Conservation (phyloP, 306 rosid species). For the Acacia acuminata region DNA sequence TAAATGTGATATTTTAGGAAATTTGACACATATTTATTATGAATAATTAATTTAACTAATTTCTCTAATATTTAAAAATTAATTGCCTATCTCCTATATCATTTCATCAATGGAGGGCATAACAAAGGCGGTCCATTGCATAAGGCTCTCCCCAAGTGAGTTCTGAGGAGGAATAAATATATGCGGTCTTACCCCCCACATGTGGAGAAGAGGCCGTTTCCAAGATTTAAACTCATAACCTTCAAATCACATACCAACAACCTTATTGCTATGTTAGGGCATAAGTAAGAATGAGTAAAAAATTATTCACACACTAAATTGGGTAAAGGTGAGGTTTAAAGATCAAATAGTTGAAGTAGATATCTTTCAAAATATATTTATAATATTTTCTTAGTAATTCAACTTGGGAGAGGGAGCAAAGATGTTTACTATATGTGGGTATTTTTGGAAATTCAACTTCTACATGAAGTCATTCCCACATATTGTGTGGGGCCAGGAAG, state of each 20-base stretch:
- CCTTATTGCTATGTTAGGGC: too few relatives aligned
- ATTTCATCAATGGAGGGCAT: too few relatives aligned
- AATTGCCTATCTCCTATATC: too few relatives aligned
- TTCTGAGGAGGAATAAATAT: rapidly evolving
- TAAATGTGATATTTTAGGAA: too few relatives aligned
- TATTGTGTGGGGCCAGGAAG: conserved; percentile 22
- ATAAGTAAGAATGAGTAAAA: background rate
- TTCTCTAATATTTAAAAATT: too few relatives aligned
- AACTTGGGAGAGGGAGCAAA: background rate
- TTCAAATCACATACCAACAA: too few relatives aligned
- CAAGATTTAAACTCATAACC: too few relatives aligned
- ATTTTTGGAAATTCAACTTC: conserved; percentile 12
- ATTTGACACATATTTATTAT: too few relatives aligned
- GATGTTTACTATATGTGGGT: background rate
- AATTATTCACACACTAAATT: background rate
- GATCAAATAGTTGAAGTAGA: background rate
- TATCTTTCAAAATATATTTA: background rate
- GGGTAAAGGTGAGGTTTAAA: background rate
- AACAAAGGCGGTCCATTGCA: background rate
- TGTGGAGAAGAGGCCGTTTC: rapidly evolving
- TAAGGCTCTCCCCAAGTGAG: too few relatives aligned
- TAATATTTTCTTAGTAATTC: background rate
- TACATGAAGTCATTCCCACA: conserved; percentile 13
- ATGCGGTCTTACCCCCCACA: rapidly evolving
- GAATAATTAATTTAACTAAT: too few relatives aligned